Conservation (phyloP, 2,329 filamentous ascomycete genomes). For the Myriangium duriaei region DNA sequence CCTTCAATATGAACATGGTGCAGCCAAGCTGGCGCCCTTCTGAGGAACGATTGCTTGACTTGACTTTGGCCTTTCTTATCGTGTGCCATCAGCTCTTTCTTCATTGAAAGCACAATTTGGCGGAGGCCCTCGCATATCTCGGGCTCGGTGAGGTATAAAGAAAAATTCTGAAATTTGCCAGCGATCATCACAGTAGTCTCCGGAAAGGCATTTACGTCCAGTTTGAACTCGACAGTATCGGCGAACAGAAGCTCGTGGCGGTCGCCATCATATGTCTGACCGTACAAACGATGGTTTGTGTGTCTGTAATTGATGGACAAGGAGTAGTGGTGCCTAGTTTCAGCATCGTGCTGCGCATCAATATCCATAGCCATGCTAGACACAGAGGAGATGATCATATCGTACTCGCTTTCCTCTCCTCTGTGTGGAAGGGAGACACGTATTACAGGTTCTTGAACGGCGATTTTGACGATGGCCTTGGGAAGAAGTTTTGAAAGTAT, state of each 20-base stretch:
- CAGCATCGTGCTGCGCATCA: constrained; percentile 85
- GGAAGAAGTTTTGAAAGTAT: constrained; percentile 84
- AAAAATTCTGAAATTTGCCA: constrained; percentile 74
- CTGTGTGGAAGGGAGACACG: constrained; percentile 78
- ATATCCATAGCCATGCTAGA: constrained; percentile 88
- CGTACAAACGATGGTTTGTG: constrained; percentile 81
- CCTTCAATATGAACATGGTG: constrained; percentile 73
- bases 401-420: constrained; percentile 69
- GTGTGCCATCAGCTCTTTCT: constrained; percentile 50
- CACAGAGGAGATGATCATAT: constrained; percentile 87
- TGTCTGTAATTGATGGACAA: constrained; percentile 70
- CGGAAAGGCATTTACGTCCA: constrained; percentile 72
- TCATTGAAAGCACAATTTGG: constrained; percentile 78
- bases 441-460: constrained; percentile 89
- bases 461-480: constrained; percentile 89
- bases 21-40: constrained; percentile 73
- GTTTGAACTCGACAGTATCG: constrained; percentile 76
- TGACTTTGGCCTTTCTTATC: constrained; percentile 11
- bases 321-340: constrained; percentile 77
- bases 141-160: constrained; percentile 75
- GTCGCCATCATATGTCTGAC: constrained; percentile 72
- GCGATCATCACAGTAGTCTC: constrained; percentile 71
- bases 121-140: constrained; percentile 88
- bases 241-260: constrained; percentile 80
- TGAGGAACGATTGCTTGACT: constrained; percentile 54